A percentile compares a stretch with the other conserved stretches of the same genome.
These are phyloP conservation scores for Liriodendron chinense DNA, from an alignment of 164 flowering plant species.

Conservation along the genomic window DNA sequence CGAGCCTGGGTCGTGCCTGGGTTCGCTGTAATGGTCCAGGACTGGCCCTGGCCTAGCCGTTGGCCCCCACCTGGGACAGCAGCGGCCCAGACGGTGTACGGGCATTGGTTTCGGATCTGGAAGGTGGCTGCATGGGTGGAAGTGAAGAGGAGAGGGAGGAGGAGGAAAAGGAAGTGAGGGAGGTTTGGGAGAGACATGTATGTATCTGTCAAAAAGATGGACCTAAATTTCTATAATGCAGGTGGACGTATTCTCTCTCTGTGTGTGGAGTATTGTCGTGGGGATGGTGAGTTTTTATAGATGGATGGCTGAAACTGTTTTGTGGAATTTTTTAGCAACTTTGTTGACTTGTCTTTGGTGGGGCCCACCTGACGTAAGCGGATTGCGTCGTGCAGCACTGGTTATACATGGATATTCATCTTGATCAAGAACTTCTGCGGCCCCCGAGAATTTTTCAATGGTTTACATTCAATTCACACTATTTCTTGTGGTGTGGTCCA, in stretches of 20 bases:
- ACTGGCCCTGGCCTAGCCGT: slow-evolving; percentile 15
- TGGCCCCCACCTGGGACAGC: slow-evolving; percentile 25
- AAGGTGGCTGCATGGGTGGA: slow-evolving; percentile 25
- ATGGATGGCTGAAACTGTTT: too few species aligned
- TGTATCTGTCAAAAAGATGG: neutral
- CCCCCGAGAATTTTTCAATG: too few species aligned
- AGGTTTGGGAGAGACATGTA: too few species aligned
- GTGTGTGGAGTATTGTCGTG: too few species aligned
- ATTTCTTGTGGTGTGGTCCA: too few species aligned
- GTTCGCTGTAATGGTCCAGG: slow-evolving; percentile 16
- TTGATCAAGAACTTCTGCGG: too few species aligned
- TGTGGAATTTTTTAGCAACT: neutral
- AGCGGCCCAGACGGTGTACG: slow-evolving; percentile 12
- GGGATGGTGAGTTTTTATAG: too few species aligned
- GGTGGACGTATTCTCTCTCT: too few species aligned
- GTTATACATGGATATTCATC: too few species aligned
- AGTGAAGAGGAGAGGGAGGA: neutral
- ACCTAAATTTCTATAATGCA: slow-evolving; percentile 6
- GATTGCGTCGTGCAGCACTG: too few species aligned
- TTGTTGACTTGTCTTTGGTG: neutral
- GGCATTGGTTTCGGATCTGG: slow-evolving; percentile 9
- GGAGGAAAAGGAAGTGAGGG: neutral
- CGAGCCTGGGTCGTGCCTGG: slow-evolving; percentile 28
- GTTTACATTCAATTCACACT: too few species aligned
- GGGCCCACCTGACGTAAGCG: neutral